Conservation (phyloP, 768 basidiomycete species). For the Leccinum sublutescens region DNA sequence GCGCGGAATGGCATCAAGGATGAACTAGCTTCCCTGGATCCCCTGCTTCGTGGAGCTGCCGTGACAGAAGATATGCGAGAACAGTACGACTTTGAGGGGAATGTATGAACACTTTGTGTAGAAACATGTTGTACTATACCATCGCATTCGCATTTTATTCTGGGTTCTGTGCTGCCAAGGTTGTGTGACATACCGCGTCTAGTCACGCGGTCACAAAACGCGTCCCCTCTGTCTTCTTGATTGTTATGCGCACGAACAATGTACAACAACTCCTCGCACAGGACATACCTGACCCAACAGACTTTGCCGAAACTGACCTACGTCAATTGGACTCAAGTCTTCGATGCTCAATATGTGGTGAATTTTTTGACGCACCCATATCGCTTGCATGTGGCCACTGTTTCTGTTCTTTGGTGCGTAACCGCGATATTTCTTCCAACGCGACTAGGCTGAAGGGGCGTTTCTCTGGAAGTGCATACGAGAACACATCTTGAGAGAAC, state of each 20-base stretch:
- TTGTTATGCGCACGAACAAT: conserved; percentile 29
- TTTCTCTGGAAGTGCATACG: conserved; percentile 61
- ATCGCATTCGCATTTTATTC: conserved; percentile 9
- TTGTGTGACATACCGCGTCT: conserved; percentile 22
- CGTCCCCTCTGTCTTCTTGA: background rate
- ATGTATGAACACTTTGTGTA: conserved; percentile 27
- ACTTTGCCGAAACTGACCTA: conserved; percentile 65
- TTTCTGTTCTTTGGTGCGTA: conserved; percentile 72
- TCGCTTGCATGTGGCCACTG: conserved; percentile 75
- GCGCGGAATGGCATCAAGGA: conserved; percentile 80
- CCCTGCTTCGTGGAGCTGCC: conserved; percentile 61
- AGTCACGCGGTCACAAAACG: conserved; percentile 25
- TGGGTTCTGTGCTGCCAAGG: background rate
- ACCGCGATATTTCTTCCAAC: background rate
- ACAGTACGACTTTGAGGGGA: conserved; percentile 44
- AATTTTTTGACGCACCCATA: conserved; percentile 71
- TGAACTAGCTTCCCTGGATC: conserved; percentile 80
- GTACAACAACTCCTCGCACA: conserved; percentile 31
- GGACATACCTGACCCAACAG: conserved; percentile 61
- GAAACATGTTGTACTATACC: conserved; percentile 25
- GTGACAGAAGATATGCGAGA: conserved; percentile 37
- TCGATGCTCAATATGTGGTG: conserved; percentile 75
- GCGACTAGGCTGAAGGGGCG: conserved; percentile 4
- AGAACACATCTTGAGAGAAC: conserved; percentile 50
- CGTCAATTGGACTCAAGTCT: conserved; percentile 60